Evolutionary conservation across 495 filamentous ascomycete species (phyloP), one percentile per base, ranked within the genome.

Genomic region (Neurospora sp.): DNA sequence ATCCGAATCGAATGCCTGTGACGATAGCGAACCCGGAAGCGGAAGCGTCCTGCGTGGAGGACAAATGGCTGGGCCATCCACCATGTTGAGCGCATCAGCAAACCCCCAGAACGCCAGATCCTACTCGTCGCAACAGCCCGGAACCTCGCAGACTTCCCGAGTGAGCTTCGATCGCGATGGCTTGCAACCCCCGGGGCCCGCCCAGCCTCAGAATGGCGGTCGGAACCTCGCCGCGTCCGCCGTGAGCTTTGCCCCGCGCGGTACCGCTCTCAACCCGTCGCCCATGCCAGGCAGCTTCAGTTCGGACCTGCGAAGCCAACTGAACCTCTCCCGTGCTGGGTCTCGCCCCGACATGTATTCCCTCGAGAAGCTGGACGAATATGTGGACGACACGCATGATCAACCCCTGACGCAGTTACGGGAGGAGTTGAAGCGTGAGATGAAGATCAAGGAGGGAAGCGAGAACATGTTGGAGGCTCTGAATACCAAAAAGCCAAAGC

Each of bases 381-480:
- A 91, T 40, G 88, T 90, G 53, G 87, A 87, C 37, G 77, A 85
- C 2, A 78, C 82, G 8, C 87, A 87, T 5, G 95, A 98, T 79
- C 89, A 93, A 80, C 89, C 89, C 17, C 87, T 96, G 75, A 87
- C 88, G 37, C 83, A 88, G 53, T 85, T 96, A 73, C 88, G 90
- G 72, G 93, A 97, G 77, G 88, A 89, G 78, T 90, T 99, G 72
- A 94, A 92, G 69, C 94, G 94, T 76, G 96, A 98, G 80, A 90
- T 92, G 82, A 98, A 98, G 85, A 98, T 98, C 78, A 98, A 97
- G 82, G 90, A 93, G 73, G 96, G 96, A 35, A 97, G 94, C 70
- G 96, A 99, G 85, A 99, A 99, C 79, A 89, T 98, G 87, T 82
- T 99, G 70, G 96, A 98, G 83, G 96, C 95, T 20, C 80, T 99